Evolutionary conservation across 2,329 filamentous ascomycete genomes (phyloP).

Genomic region (Tolypocladium capitatum): DNA sequence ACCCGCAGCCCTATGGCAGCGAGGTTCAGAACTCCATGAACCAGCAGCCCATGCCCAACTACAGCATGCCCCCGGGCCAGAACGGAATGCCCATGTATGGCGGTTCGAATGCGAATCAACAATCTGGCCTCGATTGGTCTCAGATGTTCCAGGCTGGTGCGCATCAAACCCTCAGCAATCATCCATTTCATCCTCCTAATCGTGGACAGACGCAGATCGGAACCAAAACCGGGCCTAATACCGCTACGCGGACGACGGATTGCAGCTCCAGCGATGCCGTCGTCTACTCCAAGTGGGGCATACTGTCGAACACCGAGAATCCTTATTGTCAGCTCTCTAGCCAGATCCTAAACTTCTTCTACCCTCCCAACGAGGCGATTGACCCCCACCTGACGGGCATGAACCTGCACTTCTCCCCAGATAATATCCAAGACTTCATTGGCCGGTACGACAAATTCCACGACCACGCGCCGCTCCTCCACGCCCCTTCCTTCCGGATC

Average conservation of each 20-base stretch:
- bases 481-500: conserved; percentile 58
- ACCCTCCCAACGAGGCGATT: conserved; percentile 29
- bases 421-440: conserved; percentile 59
- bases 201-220: conserved; percentile 55
- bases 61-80: conserved; percentile 49
- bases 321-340: conserved; percentile 40
- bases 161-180: conserved; percentile 49
- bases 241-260: conserved; percentile 35
- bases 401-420: conserved; percentile 49
- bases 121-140: conserved; percentile 58
- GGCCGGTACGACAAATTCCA: conserved; percentile 61
- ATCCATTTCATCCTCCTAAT: conserved; percentile 42
- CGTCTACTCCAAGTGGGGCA: conserved; percentile 37
- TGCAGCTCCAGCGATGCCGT: conserved; percentile 30
- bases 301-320: conserved; percentile 32
- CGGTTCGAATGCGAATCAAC: conserved; percentile 46
- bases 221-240: conserved; percentile 53
- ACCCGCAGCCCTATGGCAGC: conserved; percentile 41
- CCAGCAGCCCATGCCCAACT: conserved; percentile 50
- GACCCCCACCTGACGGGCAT: conserved; percentile 43
- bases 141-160: conserved; percentile 66
- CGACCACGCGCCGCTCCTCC: conserved; percentile 59
- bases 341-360: conserved; percentile 43
- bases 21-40: conserved; percentile 49
- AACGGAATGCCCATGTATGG: conserved; percentile 53